Percentiles rank a stretch among this genome's conserved stretches.
Conservation (phyloP, 306 rosid species). For the Begonia fuchsioides region DNA sequence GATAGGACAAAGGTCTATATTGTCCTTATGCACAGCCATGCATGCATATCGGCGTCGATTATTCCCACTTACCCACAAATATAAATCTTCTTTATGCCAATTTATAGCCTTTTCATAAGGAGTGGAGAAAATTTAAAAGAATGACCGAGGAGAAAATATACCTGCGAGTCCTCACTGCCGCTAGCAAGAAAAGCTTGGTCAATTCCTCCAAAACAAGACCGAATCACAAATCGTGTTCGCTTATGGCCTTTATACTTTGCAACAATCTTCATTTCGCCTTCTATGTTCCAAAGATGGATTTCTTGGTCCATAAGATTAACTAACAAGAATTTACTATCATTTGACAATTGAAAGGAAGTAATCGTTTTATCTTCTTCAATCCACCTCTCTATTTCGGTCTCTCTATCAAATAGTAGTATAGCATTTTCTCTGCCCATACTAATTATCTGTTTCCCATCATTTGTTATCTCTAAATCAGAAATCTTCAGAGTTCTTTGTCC, state of each 20-base stretch:
- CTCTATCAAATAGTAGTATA: conserved; percentile 60
- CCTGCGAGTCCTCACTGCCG: conserved; percentile 99
- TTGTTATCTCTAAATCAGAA: conserved; percentile 74
- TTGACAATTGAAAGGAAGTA: conserved; percentile 76
- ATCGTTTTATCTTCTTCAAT: conserved; percentile 69
- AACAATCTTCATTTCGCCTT: conserved; percentile 43
- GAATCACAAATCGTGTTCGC: conserved; percentile 64
- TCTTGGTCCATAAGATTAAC: conserved; percentile 85
- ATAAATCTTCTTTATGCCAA: neutral
- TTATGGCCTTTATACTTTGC: conserved; percentile 72
- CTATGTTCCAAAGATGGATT: conserved; percentile 91
- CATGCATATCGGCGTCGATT: too few relatives aligned
- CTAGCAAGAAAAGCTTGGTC: conserved; percentile 84
- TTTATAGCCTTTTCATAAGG: neutral
- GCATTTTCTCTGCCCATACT: conserved; percentile 59
- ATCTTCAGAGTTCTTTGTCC: conserved; percentile 72
- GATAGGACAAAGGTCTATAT: neutral
- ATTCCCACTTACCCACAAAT: neutral
- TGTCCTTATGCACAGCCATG: too few relatives aligned
- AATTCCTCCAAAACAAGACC: conserved; percentile 95
- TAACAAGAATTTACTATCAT: conserved; percentile 59
- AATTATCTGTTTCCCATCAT: conserved; percentile 61
- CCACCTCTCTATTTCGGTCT: conserved; percentile 51
- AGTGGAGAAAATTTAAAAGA: conserved; percentile 5
- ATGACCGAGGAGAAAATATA: conserved; percentile 21